A percentile compares a stretch with the other conserved stretches of the same genome.
Conservation (phyloP, 2,329 filamentous ascomycete species). For the Aspergillus versicolor region DNA sequence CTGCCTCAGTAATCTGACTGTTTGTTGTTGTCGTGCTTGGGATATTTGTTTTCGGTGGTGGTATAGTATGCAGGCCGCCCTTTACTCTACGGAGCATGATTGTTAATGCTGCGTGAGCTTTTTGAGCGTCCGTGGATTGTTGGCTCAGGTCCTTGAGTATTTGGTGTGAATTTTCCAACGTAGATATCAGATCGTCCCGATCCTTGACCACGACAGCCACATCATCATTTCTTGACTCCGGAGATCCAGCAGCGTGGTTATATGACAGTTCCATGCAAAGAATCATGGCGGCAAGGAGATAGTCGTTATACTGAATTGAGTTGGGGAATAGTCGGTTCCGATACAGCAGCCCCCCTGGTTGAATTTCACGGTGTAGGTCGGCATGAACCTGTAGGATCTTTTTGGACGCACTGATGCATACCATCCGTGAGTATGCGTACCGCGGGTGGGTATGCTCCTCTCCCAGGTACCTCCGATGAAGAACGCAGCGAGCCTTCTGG, state of each 20-base stretch:
- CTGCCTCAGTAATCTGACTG: not conserved
- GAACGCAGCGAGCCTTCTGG: conserved; percentile 51
- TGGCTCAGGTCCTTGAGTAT: conserved; percentile 26
- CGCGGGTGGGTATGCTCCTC: conserved; percentile 34
- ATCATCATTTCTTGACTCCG: conserved; percentile 11
- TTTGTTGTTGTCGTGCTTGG: not conserved
- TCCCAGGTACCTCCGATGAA: conserved; percentile 56
- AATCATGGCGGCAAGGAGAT: conserved; percentile 61
- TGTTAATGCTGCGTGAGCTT: conserved; percentile 26
- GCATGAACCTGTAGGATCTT: conserved; percentile 51
- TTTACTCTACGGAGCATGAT: conserved; percentile 30
- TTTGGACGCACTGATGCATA: conserved; percentile 50
- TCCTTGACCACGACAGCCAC: conserved; percentile 15
- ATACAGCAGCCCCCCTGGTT: conserved; percentile 55
- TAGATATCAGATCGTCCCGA: conserved; percentile 24
- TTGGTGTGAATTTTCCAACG: conserved; percentile 27
- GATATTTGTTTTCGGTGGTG: conserved; percentile 1
- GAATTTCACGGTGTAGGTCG: conserved; percentile 51
- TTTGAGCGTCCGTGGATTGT: conserved; percentile 29
- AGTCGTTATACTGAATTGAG: conserved; percentile 60
- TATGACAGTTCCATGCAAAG: conserved; percentile 50
- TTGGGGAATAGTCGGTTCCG: conserved; percentile 58
- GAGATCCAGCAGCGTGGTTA: conserved; percentile 13
- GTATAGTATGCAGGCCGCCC: conserved; percentile 1
- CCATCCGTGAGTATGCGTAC: conserved; percentile 45